A percentile compares a stretch with the other conserved stretches of the same genome.
Evolutionary conservation across 495 filamentous ascomycete species (phyloP).

Genomic region (Peziza echinospora): DNA sequence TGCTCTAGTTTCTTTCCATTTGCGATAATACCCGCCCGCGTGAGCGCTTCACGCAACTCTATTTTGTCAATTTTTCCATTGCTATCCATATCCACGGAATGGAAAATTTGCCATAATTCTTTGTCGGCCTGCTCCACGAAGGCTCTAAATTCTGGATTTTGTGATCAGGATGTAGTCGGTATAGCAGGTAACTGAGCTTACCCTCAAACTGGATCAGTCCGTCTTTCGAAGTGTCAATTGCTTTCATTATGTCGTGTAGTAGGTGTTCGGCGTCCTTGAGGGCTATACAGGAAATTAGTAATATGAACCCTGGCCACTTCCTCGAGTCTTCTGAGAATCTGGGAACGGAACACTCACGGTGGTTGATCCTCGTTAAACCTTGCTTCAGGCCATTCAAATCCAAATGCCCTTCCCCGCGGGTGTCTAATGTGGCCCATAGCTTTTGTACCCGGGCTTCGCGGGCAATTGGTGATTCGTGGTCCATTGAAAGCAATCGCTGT

Average conservation of each 20-base stretch:
- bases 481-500: slow-evolving; percentile 14
- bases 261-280: slow-evolving; percentile 86
- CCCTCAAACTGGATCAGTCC: slow-evolving; percentile 77
- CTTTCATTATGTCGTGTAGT: slow-evolving; percentile 51
- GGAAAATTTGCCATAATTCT: slow-evolving; percentile 60
- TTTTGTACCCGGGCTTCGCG: slow-evolving; percentile 55
- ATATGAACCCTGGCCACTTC: neutral
- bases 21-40: slow-evolving; percentile 54
- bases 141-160: slow-evolving; percentile 49
- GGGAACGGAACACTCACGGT: slow-evolving; percentile 42
- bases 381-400: slow-evolving; percentile 64
- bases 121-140: slow-evolving; percentile 77
- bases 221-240: slow-evolving; percentile 70
- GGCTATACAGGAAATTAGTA: slow-evolving; percentile 28
- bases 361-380: slow-evolving; percentile 72
- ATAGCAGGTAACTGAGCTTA: too few species aligned
- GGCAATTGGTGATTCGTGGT: slow-evolving; percentile 44
- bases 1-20: slow-evolving; percentile 53
- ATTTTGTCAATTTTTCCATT: slow-evolving; percentile 76
- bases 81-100: slow-evolving; percentile 62
- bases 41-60: slow-evolving; percentile 60
- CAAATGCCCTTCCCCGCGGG: slow-evolving; percentile 49
- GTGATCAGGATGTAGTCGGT: too few species aligned
- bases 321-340: too few species aligned
- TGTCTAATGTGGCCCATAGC: slow-evolving; percentile 64